These are phyloP conservation scores for Fragilaria crotonensis DNA, from an alignment of 108 stramenopile species.

Conservation along the genomic window DNA sequence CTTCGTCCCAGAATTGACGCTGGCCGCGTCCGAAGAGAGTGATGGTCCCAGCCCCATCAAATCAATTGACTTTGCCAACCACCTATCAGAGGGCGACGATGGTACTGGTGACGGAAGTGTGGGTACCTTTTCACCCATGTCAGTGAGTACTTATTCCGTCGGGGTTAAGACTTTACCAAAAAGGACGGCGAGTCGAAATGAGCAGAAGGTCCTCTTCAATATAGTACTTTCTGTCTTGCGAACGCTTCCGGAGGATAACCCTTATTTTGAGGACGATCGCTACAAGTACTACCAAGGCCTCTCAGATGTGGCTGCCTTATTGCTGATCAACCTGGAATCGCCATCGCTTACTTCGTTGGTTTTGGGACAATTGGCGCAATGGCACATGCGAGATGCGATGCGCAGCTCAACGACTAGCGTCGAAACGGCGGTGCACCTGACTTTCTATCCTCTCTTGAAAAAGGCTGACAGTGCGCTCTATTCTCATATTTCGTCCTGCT, in stretches of 20 bases:
- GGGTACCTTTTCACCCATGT: slow-evolving; percentile 4
- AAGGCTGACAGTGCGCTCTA: background rate
- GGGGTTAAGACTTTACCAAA: background rate
- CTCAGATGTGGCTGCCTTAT: slow-evolving; percentile 38
- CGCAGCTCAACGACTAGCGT: background rate
- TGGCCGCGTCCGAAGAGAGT: background rate
- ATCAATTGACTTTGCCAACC: background rate
- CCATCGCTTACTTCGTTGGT: slow-evolving; percentile 11
- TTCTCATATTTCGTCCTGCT: background rate
- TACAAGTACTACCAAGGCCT: slow-evolving; percentile 39
- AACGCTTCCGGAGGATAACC: background rate
- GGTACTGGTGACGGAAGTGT: background rate
- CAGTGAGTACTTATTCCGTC: background rate
- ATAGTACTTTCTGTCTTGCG: slow-evolving; percentile 1
- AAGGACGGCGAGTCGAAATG: background rate
- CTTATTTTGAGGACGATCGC: slow-evolving; percentile 1
- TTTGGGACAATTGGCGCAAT: background rate
- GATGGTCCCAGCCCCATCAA: background rate
- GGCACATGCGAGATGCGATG: background rate
- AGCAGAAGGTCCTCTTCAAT: slow-evolving; percentile 18
- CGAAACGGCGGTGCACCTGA: background rate
- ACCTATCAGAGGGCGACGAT: background rate
- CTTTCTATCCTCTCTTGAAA: background rate
- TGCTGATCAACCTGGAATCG: slow-evolving; percentile 40
- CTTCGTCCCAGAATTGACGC: background rate